Evolutionary conservation across 1,139 yeast species (phyloP).

Genomic region (Meyerozyma athensensis): DNA sequence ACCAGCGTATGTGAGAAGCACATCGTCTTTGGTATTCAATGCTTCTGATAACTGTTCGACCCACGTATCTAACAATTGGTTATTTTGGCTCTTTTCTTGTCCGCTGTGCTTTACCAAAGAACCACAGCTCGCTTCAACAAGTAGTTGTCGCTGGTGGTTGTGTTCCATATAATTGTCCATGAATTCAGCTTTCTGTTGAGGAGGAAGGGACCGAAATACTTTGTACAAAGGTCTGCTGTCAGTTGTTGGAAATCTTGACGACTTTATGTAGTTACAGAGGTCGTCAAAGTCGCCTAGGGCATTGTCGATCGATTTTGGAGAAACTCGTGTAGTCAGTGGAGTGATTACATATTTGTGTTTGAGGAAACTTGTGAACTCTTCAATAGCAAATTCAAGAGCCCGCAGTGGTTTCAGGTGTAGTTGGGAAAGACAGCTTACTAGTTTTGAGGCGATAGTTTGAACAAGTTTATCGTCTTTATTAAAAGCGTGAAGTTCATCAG

Average conservation of each 20-base stretch:
- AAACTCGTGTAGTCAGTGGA: no score
- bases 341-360: no score
- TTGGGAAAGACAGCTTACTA: no score
- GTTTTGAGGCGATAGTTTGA: no score
- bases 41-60: slow-evolving; percentile 2
- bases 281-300: slow-evolving; percentile 17
- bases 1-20: slow-evolving; percentile 7
- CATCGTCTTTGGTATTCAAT: slow-evolving; percentile 14
- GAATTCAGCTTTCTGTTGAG: slow-evolving; percentile 14
- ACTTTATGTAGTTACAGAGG: slow-evolving; percentile 20
- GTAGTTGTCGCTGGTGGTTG: slow-evolving; percentile 22
- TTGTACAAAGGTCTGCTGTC: slow-evolving; percentile 14
- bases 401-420: no score
- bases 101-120: slow-evolving; percentile 13
- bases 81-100: slow-evolving; percentile 6
- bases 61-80: slow-evolving; percentile 8
- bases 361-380: no score
- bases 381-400: no score
- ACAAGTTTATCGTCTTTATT: no score
- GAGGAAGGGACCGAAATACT: slow-evolving; percentile 14
- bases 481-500: slow-evolving; percentile 10
- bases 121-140: slow-evolving; percentile 21
- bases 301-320: no score
- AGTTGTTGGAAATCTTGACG: slow-evolving; percentile 11
- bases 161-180: slow-evolving; percentile 21